Conservation (phyloP, 2,329 filamentous ascomycete genomes). For the Exophiala sp. region DNA sequence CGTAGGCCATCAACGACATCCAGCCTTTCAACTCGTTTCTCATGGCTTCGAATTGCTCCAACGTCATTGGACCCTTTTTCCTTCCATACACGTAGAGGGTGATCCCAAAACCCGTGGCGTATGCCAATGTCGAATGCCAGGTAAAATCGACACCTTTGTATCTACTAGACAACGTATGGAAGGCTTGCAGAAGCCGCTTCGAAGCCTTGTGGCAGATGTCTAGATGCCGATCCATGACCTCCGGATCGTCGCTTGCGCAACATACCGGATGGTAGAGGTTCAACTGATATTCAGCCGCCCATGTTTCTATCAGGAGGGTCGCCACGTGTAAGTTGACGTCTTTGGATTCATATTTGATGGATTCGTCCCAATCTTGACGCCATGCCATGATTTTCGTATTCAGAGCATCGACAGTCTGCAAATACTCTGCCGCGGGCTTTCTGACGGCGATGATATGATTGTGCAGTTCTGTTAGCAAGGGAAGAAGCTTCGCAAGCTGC, state of each 20-base stretch:
- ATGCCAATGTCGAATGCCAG: slow-evolving; percentile 27
- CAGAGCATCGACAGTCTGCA: slow-evolving; percentile 60
- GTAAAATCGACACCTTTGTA: slow-evolving; percentile 31
- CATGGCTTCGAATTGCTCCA: slow-evolving; percentile 28
- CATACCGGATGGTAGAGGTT: slow-evolving; percentile 53
- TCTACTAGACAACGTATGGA: slow-evolving; percentile 26
- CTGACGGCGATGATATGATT: slow-evolving; percentile 70
- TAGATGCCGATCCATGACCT: slow-evolving; percentile 32
- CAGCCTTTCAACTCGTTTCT: slow-evolving; percentile 29
- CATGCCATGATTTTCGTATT: slow-evolving; percentile 63
- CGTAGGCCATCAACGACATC: slow-evolving; percentile 28
- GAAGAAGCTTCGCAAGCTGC: slow-evolving; percentile 61
- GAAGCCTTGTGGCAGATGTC: slow-evolving; percentile 32
- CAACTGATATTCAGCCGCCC: slow-evolving; percentile 48
- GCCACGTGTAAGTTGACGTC: slow-evolving; percentile 45
- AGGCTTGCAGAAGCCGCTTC: slow-evolving; percentile 30
- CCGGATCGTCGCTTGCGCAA: slow-evolving; percentile 36
- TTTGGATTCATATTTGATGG: slow-evolving; percentile 42
- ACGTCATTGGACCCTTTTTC: slow-evolving; percentile 13
- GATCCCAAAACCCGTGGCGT: slow-evolving; percentile 27
- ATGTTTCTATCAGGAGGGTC: slow-evolving; percentile 48
- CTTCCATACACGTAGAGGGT: slow-evolving; percentile 25
- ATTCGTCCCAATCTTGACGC: slow-evolving; percentile 61
- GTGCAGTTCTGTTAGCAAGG: slow-evolving; percentile 70
- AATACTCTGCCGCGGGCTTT: slow-evolving; percentile 61